phyloP scores from a whole-genome alignment of 306 rosid species.

The Crotalaria pallida region DNA sequence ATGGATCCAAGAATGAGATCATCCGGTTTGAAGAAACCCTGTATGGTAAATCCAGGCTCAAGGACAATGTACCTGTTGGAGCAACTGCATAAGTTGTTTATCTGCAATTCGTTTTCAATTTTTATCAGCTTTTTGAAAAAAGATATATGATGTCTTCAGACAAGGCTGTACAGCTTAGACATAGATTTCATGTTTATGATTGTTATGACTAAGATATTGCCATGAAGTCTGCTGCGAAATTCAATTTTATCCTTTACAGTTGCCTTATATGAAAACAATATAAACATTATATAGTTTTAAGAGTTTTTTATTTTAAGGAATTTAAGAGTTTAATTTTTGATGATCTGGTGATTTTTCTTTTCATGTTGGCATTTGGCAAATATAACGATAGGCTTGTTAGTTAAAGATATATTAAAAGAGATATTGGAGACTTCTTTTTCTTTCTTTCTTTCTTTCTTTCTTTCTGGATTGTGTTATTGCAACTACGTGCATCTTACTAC shows the following conservation, averaged over 20 bases:
- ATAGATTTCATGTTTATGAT: constrained; percentile 14
- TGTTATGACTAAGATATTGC: background rate
- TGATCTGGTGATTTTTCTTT: too few species aligned
- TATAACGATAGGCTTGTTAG: too few species aligned
- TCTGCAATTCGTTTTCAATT: background rate
- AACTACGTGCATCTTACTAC: too few species aligned
- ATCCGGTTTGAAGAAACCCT: constrained; percentile 91
- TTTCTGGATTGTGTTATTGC: too few species aligned
- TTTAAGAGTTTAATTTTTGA: too few species aligned
- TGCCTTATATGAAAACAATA: background rate
- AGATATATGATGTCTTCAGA: constrained; percentile 17
- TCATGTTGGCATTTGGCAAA: too few species aligned
- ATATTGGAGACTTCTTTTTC: too few species aligned
- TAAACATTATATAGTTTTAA: background rate
- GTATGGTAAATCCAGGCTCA: constrained; percentile 92
- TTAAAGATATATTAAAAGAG: too few species aligned
- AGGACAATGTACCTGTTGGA: constrained; percentile 85
- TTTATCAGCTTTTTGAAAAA: constrained; percentile 3
- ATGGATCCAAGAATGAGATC: constrained; percentile 89
- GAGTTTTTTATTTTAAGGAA: too few species aligned
- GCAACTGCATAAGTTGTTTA: constrained; percentile 61
- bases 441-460: too few species aligned
- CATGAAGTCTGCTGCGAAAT: background rate
- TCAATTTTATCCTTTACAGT: background rate
- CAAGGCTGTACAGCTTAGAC: constrained; percentile 16